Evolutionary conservation across 352 stramenopile species (phyloP).

Genomic region (Phytophthora chlamydospora): DNA sequence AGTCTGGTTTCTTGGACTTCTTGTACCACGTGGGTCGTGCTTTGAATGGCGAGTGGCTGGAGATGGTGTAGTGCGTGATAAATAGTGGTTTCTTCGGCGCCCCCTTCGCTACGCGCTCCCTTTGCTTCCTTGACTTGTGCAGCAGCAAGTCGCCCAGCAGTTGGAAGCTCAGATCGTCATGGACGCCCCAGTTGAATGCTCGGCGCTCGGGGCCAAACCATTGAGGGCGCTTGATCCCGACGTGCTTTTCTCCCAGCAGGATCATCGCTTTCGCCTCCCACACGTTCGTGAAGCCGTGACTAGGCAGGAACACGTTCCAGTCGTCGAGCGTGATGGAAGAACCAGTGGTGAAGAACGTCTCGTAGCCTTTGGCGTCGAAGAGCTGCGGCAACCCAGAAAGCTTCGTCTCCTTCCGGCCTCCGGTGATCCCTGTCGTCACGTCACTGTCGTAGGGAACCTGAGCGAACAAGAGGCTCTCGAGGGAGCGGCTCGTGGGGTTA

Average conservation of each 20-base stretch:
- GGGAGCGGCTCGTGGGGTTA: constrained; percentile 50
- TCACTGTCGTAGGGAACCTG: constrained; percentile 62
- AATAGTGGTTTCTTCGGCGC: constrained; percentile 49
- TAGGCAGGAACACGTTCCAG: constrained; percentile 59
- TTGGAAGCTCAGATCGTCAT: constrained; percentile 54
- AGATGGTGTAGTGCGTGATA: constrained; percentile 67
- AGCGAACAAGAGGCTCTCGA: constrained; percentile 63
- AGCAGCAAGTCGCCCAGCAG: constrained; percentile 50
- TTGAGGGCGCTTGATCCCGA: constrained; percentile 41
- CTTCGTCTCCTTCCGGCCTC: constrained; percentile 34
- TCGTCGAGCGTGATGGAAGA: constrained; percentile 39
- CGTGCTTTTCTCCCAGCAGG: constrained; percentile 35
- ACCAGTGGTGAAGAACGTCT: constrained; percentile 63
- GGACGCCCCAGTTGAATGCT: constrained; percentile 46
- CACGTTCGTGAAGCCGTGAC: constrained; percentile 54
- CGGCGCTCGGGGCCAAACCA: constrained; percentile 29
- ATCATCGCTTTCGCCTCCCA: constrained; percentile 43
- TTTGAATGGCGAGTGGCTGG: constrained; percentile 44
- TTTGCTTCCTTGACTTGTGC: constrained; percentile 46
- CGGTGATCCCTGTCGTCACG: constrained; percentile 47
- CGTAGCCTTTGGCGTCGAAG: constrained; percentile 55
- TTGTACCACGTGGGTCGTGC: constrained; percentile 48
- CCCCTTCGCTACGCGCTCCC: constrained; percentile 12
- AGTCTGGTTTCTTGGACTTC: constrained; percentile 46
- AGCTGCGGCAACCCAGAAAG: constrained; percentile 60